Conservation (phyloP, 352 stramenopile genomes). For the Peronosclerospora sorghi region DNA sequence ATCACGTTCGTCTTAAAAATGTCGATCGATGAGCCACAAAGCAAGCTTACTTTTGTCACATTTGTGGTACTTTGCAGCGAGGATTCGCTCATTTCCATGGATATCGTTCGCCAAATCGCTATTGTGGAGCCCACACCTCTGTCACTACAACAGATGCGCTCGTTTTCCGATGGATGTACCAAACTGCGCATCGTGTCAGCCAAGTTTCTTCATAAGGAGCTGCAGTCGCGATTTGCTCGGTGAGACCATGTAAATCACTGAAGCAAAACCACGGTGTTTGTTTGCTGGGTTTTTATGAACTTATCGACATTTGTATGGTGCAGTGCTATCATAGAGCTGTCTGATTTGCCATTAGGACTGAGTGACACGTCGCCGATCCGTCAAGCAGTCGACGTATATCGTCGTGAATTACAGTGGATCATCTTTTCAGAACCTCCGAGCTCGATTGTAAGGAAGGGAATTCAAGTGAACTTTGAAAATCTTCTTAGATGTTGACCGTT, state of each 20-base stretch:
- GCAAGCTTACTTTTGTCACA: too few species aligned
- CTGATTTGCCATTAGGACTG: constrained; percentile 56
- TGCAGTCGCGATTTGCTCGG: constrained; percentile 64
- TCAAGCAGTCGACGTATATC: constrained; percentile 56
- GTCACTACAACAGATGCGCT: constrained; percentile 74
- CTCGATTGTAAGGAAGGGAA: constrained; percentile 19
- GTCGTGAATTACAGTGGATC: constrained; percentile 39
- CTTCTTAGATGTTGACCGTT: too few species aligned
- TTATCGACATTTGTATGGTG: too few species aligned
- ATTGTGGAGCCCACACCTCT: constrained; percentile 45
- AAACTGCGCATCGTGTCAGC: constrained; percentile 53
- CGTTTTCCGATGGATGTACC: constrained; percentile 46
- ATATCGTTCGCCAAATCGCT: constrained; percentile 50
- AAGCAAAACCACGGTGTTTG: too few species aligned
- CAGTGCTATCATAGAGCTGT: constrained; percentile 59
- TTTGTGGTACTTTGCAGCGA: too few species aligned
- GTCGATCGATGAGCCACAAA: too few species aligned
- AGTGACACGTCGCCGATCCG: constrained; percentile 48
- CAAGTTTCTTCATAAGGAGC: constrained; percentile 69
- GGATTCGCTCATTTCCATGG: constrained; percentile 50
- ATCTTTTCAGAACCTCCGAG: constrained; percentile 28
- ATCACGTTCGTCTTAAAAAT: too few species aligned
- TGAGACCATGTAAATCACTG: too few species aligned
- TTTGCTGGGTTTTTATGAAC: too few species aligned
- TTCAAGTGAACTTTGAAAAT: too few species aligned